Evolutionary conservation across 495 filamentous ascomycete species (phyloP), one percentile per base, ranked within the genome.

Genomic region (Bacidia gigantensis): DNA sequence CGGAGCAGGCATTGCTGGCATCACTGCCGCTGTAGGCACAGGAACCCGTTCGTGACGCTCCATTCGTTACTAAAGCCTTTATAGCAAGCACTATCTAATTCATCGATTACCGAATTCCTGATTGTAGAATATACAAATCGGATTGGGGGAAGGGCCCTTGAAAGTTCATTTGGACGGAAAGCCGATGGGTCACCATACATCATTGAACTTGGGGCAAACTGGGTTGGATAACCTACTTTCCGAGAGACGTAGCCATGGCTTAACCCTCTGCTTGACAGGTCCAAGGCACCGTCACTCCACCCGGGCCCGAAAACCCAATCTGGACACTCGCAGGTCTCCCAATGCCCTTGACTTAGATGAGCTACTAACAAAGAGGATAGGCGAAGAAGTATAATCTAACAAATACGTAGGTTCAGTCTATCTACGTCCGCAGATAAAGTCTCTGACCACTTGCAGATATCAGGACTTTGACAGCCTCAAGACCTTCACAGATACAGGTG

Each of bases 201-300:
- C 1, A 66, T 86, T n/a, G 82, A 86, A 60, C 65, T 81, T 14
- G 82, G 82, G 10, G 81, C 80, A 9, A 86, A 85, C 54, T 86
- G 82, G 82, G 78, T 44, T n/a, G 20, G 41, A 44, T 9, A 9
- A 5, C 14, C 7, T 22, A 44, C 9, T 9, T 5, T 5, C 17
- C 20, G 20, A 17, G 20, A 9, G 7, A 44, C 20, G 17, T n/a
- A 38, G 18, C 47, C 18, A 14, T 14, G 18, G 41, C 11, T 43
- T 14, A 12, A 17, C 41, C n/a, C n/a, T n/a, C 9, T 32, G 29
- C 45, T 50, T n/a, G 20, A 24, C 35, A 72, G 71, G 57, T 87
- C 1, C 83, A 89, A 69, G 83, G 84, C 0, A 65, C 84, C 3
- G 81, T 76, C 1, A 72, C 68, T 3, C 55, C 63, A 22, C 70